phyloP scores from a whole-genome alignment of 169 alveolate genomes.

The Plasmodium coatneyi region DNA sequence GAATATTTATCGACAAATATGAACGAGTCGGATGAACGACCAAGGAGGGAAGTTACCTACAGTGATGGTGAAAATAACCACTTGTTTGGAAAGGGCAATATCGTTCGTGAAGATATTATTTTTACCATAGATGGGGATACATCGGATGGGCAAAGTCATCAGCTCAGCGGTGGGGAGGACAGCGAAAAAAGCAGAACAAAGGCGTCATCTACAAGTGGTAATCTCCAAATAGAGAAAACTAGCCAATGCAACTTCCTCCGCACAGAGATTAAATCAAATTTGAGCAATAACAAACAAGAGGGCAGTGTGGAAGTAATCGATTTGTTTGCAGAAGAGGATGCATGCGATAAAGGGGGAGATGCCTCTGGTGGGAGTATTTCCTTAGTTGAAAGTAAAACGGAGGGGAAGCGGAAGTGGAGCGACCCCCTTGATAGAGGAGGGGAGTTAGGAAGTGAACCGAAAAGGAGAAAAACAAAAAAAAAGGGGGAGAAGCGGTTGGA shows the following conservation, averaged over 20 bases:
- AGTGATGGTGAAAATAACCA: constrained; percentile 13
- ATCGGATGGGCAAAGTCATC: not conserved
- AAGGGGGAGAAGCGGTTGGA: not conserved
- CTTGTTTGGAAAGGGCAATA: not conserved
- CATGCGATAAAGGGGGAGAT: not conserved
- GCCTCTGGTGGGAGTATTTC: not conserved
- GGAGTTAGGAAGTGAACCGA: not conserved
- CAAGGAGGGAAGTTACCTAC: not conserved
- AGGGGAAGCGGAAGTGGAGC: not conserved
- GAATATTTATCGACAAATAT: constrained; percentile 8
- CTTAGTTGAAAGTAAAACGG: not conserved
- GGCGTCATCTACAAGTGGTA: not conserved
- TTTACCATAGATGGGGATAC: not conserved
- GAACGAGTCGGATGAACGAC: not conserved
- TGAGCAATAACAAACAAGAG: not conserved
- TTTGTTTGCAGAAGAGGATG: not conserved
- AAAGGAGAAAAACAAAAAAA: not conserved
- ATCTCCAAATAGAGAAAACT: not conserved
- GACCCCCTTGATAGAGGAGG: not conserved
- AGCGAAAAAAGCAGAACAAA: not conserved
- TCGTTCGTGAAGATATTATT: not conserved
- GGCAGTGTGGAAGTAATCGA: constrained; percentile 7
- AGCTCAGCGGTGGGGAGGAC: not conserved
- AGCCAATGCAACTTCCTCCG: not conserved
- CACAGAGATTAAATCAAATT: not conserved